These are phyloP conservation scores for Phyllostachys edulis DNA, from an alignment of 176 grass and related monocot genomes.

Conservation along the genomic window DNA sequence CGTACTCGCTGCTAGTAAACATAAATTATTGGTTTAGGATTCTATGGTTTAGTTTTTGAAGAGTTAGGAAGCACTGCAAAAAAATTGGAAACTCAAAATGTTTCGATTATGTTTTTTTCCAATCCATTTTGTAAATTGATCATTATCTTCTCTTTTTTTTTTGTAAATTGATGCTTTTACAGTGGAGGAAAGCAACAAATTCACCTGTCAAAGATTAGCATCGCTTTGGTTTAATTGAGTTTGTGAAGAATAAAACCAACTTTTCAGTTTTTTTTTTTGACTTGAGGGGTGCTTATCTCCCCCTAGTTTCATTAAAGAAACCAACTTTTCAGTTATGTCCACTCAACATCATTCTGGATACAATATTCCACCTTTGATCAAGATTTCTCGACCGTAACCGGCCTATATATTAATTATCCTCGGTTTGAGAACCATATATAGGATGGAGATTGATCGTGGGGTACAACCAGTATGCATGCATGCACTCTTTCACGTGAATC, in stretches of 20 bases:
- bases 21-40: neutral
- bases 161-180: neutral
- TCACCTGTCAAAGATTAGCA: neutral
- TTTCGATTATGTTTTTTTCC: neutral
- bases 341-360: constrained; percentile 2
- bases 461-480: neutral
- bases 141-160: no score
- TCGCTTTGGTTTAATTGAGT: neutral
- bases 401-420: constrained; percentile 4
- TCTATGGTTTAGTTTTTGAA: neutral
- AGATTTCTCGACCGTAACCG: neutral
- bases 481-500: neutral
- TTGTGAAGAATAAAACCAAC: neutral
- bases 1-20: neutral
- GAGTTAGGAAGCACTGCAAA: neutral
- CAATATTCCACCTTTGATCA: constrained; percentile 4
- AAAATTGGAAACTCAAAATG: neutral
- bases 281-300: no score
- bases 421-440: neutral
- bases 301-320: no score
- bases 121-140: neutral
- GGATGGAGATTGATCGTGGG: constrained; percentile 15
- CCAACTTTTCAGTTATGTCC: neutral
- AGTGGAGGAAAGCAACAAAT: neutral
- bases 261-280: constrained; percentile 19